Conservation (phyloP, 768 basidiomycete genomes). For the Amanita rimosa region DNA sequence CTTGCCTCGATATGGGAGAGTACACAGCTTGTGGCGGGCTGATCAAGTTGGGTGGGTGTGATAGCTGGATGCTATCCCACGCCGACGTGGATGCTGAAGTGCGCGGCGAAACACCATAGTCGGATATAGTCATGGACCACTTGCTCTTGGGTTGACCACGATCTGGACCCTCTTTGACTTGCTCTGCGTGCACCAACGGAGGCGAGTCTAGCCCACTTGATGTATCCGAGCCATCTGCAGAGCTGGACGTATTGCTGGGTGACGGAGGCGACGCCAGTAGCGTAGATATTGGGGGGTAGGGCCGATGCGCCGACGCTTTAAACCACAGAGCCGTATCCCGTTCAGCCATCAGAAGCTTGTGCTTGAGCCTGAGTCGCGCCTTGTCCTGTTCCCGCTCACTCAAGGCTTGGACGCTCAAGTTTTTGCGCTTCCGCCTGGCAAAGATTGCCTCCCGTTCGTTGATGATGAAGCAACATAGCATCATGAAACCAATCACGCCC, state of each 20-base stretch:
- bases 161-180: neutral
- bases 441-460: constrained; percentile 1
- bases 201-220: neutral
- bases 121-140: constrained; percentile 6
- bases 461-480: constrained; percentile 1
- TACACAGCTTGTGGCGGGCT: neutral
- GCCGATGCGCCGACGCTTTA: neutral
- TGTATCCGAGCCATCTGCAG: neutral
- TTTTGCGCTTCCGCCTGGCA: neutral
- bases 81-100: neutral
- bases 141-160: constrained; percentile 1
- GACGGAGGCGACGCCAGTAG: neutral
- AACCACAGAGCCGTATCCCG: neutral
- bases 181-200: neutral
- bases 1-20: neutral
- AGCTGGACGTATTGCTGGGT: neutral
- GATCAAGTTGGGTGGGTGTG: neutral
- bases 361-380: neutral
- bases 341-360: constrained; percentile 1
- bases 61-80: neutral
- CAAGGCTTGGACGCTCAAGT: neutral
- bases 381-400: neutral
- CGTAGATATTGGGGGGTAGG: neutral
- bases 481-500: neutral
- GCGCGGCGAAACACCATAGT: constrained; percentile 3